phyloP scores from a whole-genome alignment of 2,329 filamentous ascomycete genomes.

The Neofusicoccum ribis region DNA sequence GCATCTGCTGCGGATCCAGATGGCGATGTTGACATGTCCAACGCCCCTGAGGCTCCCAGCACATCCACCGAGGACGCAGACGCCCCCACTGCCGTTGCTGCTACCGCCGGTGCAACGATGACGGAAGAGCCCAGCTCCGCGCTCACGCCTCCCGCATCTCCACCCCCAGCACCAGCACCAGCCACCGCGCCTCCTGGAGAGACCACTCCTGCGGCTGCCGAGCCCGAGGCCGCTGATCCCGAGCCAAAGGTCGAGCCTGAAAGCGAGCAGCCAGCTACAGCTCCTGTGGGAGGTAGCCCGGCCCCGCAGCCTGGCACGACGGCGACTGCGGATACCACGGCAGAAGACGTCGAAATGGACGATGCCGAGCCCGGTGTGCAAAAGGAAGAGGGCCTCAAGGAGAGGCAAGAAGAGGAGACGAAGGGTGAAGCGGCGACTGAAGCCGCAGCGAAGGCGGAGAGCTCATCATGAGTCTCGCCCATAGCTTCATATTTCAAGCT shows the following conservation, averaged over 20 bases:
- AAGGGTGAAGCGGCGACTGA: background rate
- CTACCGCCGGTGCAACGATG: background rate
- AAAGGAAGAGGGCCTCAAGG: constrained; percentile 15
- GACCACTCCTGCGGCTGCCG: background rate
- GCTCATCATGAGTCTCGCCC: background rate
- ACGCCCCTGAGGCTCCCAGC: constrained; percentile 17
- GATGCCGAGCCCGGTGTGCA: constrained; percentile 15
- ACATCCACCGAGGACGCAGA: background rate
- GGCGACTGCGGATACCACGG: constrained; percentile 8
- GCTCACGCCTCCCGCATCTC: constrained; percentile 18
- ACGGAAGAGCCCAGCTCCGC: constrained; percentile 7
- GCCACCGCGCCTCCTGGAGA: background rate
- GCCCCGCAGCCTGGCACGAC: background rate
- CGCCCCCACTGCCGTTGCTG: background rate
- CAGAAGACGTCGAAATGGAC: constrained; percentile 18
- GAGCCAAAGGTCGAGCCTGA: background rate
- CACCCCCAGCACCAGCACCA: background rate
- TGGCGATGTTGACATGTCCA: constrained; percentile 24
- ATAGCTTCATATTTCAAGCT: background rate
- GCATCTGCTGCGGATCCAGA: constrained; percentile 12
- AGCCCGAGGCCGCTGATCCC: background rate
- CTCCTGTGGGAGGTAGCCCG: background rate
- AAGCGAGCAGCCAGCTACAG: background rate
- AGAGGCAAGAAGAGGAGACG: constrained; percentile 14
- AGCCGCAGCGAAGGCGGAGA: background rate